Conservation (phyloP, 306 rosid genomes). For the Glycine soja region DNA sequence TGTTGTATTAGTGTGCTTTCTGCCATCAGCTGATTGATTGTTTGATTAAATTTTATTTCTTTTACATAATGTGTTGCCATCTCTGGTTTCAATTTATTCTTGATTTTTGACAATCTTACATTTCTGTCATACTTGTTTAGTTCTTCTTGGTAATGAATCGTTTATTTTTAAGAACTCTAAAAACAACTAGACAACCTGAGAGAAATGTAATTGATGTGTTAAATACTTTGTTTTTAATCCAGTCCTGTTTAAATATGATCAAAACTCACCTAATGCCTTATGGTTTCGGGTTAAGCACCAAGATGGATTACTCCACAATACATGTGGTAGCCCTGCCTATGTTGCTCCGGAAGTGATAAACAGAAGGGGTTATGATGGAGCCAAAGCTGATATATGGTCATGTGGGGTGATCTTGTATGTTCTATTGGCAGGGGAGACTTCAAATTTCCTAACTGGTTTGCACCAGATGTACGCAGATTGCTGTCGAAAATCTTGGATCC, state of each 20-base stretch:
- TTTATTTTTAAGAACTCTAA: too few relatives aligned
- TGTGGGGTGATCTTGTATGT: too few relatives aligned
- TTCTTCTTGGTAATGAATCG: background rate
- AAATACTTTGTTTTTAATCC: background rate
- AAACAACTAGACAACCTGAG: too few relatives aligned
- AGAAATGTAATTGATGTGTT: background rate
- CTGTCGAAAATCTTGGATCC: too few relatives aligned
- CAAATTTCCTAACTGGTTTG: too few relatives aligned
- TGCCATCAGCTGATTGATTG: constrained; percentile 20
- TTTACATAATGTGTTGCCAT: background rate
- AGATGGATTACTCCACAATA: too few relatives aligned
- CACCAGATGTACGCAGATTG: too few relatives aligned
- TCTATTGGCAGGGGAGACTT: too few relatives aligned
- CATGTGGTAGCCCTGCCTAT: too few relatives aligned
- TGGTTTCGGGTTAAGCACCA: background rate
- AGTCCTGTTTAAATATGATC: background rate
- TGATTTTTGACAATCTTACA: background rate
- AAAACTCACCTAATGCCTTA: background rate
- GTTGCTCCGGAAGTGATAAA: too few relatives aligned
- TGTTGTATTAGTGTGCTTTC: background rate
- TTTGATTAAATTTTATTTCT: background rate
- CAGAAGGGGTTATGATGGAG: too few relatives aligned
- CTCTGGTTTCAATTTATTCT: constrained; percentile 17
- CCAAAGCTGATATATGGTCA: too few relatives aligned
- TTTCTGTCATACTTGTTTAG: background rate